phyloP scores from a whole-genome alignment of 345 rosid species.

The Ceriops zippeliana region DNA sequence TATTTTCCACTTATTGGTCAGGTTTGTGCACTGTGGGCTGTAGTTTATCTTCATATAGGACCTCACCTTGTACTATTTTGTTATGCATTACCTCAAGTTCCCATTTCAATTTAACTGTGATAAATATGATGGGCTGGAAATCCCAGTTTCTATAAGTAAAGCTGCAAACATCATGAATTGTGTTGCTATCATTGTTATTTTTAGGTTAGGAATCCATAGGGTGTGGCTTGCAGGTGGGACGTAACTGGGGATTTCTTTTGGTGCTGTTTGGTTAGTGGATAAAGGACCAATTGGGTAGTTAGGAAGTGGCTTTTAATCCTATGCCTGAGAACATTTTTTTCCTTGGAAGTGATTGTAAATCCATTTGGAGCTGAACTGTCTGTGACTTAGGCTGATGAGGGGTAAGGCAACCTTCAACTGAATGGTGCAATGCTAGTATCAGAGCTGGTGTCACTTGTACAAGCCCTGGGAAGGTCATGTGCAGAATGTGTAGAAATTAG shows the following conservation, averaged over 20 bases:
- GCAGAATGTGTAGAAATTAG: no score
- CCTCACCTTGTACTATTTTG: background rate
- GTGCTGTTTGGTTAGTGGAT: background rate
- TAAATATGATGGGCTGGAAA: background rate
- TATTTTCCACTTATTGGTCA: slow-evolving; percentile 94
- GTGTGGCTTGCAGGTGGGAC: background rate
- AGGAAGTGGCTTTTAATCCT: background rate
- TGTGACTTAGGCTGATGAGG: no score
- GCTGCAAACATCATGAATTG: no score
- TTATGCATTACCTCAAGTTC: slow-evolving; percentile 5
- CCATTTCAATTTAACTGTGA: background rate
- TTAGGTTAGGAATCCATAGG: no score
- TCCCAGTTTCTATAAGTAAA: background rate
- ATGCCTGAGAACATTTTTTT: background rate
- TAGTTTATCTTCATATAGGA: slow-evolving; percentile 1
- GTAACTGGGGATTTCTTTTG: background rate
- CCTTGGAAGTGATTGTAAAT: no score
- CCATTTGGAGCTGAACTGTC: no score
- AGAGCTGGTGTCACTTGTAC: no score
- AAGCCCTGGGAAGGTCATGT: no score
- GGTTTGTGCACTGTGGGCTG: slow-evolving; percentile 34
- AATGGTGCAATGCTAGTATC: no score
- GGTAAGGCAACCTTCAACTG: no score
- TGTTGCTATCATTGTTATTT: no score
- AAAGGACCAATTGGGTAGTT: background rate